Evolutionary conservation across 805 yeast species (phyloP), one percentile per base, ranked within the genome.

Genomic region (Ogataea saltuana): DNA sequence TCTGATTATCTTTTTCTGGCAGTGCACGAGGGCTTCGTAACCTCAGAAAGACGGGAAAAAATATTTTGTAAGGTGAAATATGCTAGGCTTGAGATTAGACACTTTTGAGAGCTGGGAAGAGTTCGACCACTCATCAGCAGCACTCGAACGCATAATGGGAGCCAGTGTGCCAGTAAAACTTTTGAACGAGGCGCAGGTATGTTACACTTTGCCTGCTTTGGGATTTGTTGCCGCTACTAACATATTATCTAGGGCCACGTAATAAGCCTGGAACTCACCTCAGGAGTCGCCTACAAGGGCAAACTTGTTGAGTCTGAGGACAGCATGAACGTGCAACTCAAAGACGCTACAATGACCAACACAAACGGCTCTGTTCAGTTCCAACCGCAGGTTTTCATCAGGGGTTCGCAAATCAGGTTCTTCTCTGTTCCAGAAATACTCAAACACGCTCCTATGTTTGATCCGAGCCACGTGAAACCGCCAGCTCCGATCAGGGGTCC

Each of bases 201-300:
- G 72, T 60, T 13, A 26, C 13, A 6, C 13, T 6, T 25, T 10
- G 10, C 12, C 9, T 15, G 3, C 12, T 8, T 4, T 5, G 3
- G 6, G 8, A n/a, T 3, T 9, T 3, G 16, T 13, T n/a, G 18
- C 27, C 19, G 13, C 11, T 23, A 34, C 52, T 49, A 46, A 46
- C 50, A 22, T 7, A 20, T 20, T 22, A 15, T n/a, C 3, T 26
- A 83, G 71, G 97, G 97, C 36, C 98, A 91, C 60, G 69, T 81
- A 3, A 81, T 91, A 7, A 80, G 95, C 1, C 62, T 91, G 13
- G 99, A 91, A 62, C 76, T 91, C 40, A 77, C 78, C 19, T 81
- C 89, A 0, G 98, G 98, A 2, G 90, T 85, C 50, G 78, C 85
- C 0, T 91, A 91, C 60, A 73, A 95, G 27, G 99, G 99, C 2